These are phyloP conservation scores for Aspergillus sclerotioniger DNA, from an alignment of 495 filamentous ascomycete species.

Conservation along the genomic window DNA sequence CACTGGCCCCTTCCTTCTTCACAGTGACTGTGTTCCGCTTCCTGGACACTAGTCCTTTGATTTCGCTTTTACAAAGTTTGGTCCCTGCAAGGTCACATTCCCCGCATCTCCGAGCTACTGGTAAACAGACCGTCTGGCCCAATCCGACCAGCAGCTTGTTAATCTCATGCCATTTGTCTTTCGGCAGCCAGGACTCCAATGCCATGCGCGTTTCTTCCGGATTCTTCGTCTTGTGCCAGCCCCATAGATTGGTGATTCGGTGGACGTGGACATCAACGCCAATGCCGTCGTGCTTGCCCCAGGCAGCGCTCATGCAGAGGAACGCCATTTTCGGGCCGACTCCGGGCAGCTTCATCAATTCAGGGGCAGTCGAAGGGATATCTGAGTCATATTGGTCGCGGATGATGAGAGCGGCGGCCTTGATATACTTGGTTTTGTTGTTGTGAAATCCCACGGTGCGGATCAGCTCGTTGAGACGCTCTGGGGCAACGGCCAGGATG, in stretches of 20 bases:
- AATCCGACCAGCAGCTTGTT: constrained; percentile 89
- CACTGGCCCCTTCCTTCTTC: constrained; percentile 47
- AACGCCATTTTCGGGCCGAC: constrained; percentile 98
- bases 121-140: constrained; percentile 83
- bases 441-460: constrained; percentile 90
- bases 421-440: constrained; percentile 90
- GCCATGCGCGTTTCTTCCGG: constrained; percentile 82
- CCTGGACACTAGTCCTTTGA: constrained; percentile 40
- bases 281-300: constrained; percentile 61
- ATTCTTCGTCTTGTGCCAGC: constrained; percentile 80
- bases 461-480: constrained; percentile 75
- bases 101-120: constrained; percentile 75
- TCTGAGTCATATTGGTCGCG: constrained; percentile 67
- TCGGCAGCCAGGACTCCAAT: constrained; percentile 81
- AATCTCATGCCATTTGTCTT: constrained; percentile 90
- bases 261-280: constrained; percentile 72
- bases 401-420: constrained; percentile 70
- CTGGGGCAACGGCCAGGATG: constrained; percentile 69
- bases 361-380: constrained; percentile 79
- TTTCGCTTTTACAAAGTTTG: constrained; percentile 72
- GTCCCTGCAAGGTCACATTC: constrained; percentile 74
- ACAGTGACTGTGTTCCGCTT: constrained; percentile 28
- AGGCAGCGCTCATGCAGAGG: constrained; percentile 74
- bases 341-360: constrained; percentile 77
- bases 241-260: constrained; percentile 94